Conservation (phyloP, 2,329 filamentous ascomycete genomes). For the Alternaria ethzedia region DNA sequence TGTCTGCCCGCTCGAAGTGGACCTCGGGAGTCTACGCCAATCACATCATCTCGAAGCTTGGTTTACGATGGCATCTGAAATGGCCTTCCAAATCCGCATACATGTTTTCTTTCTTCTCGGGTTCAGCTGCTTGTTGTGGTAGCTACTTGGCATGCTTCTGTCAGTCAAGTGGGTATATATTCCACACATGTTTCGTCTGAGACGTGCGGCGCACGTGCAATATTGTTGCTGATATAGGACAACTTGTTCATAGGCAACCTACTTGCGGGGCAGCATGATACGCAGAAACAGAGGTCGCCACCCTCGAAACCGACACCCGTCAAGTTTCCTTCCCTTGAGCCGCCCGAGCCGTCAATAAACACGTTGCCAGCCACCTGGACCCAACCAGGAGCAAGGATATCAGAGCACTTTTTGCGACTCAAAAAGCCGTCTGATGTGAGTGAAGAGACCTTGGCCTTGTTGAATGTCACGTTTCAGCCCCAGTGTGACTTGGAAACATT, state of each 20-base stretch:
- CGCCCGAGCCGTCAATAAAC: constrained; percentile 39
- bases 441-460: constrained; percentile 46
- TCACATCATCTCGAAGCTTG: not conserved
- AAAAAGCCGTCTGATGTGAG: constrained; percentile 52
- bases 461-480: constrained; percentile 52
- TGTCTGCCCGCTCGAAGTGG: not conserved
- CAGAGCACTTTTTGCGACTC: constrained; percentile 52
- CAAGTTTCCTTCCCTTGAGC: constrained; percentile 58
- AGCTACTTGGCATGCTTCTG: constrained; percentile 22
- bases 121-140: not conserved
- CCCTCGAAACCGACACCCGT: constrained; percentile 58
- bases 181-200: constrained; percentile 39
- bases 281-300: constrained; percentile 52
- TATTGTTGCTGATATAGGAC: constrained; percentile 37
- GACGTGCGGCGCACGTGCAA: constrained; percentile 29
- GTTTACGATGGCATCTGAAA: not conserved
- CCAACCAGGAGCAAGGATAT: constrained; percentile 49
- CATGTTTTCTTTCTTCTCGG: not conserved
- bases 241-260: constrained; percentile 38
- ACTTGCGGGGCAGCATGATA: constrained; percentile 49
- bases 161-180: constrained; percentile 21
- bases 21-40: not conserved
- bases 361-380: constrained; percentile 42
- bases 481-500: constrained; percentile 50
- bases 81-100: not conserved